These are phyloP conservation scores for Tolypocladium nubicola DNA, from an alignment of 2,329 filamentous ascomycete genomes.

Conservation along the genomic window DNA sequence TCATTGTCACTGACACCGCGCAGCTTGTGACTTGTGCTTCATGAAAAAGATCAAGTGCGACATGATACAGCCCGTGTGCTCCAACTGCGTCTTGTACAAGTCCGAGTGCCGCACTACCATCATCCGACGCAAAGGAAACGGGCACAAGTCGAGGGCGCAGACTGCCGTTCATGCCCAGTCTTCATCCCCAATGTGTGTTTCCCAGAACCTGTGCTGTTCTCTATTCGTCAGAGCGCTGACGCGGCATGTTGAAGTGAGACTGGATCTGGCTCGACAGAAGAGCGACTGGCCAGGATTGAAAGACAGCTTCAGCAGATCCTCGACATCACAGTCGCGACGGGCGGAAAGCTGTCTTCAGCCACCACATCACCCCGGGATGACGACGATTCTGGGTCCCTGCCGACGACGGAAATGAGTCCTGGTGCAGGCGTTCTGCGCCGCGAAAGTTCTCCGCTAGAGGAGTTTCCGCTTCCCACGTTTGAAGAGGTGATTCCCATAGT, in stretches of 20 bases:
- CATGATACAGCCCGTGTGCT: constrained; percentile 30
- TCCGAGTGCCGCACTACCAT: constrained; percentile 22
- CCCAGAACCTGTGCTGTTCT: too few species aligned
- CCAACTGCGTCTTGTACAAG: constrained; percentile 32
- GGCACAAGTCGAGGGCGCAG: constrained; percentile 7
- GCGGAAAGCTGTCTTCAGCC: background rate
- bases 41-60: constrained; percentile 37
- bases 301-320: constrained; percentile 20
- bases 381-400: background rate
- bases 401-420: background rate
- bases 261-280: constrained; percentile 7
- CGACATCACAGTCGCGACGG: background rate
- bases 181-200: background rate
- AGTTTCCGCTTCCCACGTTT: constrained; percentile 18
- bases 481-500: constrained; percentile 23
- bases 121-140: constrained; percentile 14
- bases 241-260: constrained; percentile 4
- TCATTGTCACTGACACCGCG: background rate
- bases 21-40: constrained; percentile 33
- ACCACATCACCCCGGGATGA: background rate
- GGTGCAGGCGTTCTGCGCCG: constrained; percentile 5
- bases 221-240: background rate
- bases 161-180: background rate
- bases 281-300: constrained; percentile 19
- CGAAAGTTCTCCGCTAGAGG: constrained; percentile 3